phyloP scores from a whole-genome alignment of 2,329 filamentous ascomycete species.

The Bipolaris victoriae region DNA sequence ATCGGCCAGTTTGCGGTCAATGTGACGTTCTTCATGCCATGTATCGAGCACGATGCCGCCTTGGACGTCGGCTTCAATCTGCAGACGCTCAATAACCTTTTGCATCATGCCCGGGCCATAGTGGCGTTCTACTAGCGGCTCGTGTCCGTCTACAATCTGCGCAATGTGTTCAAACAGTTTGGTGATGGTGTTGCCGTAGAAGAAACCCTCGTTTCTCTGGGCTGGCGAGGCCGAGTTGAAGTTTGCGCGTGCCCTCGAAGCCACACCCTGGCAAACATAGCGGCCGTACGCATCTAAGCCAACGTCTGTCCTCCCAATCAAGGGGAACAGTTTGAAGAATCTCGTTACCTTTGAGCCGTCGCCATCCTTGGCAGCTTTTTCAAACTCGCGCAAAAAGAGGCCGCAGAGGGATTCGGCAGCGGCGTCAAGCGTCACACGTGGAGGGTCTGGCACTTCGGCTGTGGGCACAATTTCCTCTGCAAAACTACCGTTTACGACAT shows the following conservation, averaged over 20 bases:
- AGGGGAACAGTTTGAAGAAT: conserved; percentile 97
- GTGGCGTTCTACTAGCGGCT: conserved; percentile 87
- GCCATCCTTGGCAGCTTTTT: conserved; percentile 84
- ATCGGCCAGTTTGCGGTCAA: conserved; percentile 88
- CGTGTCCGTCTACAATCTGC: conserved; percentile 92
- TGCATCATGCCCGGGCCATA: conserved; percentile 94
- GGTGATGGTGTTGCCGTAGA: conserved; percentile 89
- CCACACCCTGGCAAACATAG: conserved; percentile 95
- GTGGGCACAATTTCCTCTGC: conserved; percentile 92
- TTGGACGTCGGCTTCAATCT: conserved; percentile 94
- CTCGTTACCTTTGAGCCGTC: conserved; percentile 89
- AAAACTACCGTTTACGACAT: conserved; percentile 83
- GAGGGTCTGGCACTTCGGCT: conserved; percentile 91
- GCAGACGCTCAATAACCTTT: conserved; percentile 87
- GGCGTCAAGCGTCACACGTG: conserved; percentile 82
- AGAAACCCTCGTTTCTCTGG: conserved; percentile 77
- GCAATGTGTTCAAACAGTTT: conserved; percentile 97
- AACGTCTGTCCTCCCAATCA: conserved; percentile 87
- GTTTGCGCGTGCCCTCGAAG: conserved; percentile 78
- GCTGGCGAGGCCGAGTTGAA: conserved; percentile 71
- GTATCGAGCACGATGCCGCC: conserved; percentile 95
- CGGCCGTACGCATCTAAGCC: conserved; percentile 93
- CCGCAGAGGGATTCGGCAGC: conserved; percentile 89
- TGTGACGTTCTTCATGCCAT: conserved; percentile 86
- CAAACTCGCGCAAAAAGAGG: conserved; percentile 92